phyloP scores from a whole-genome alignment of 495 filamentous ascomycete genomes.

The Penicillium steckii region DNA sequence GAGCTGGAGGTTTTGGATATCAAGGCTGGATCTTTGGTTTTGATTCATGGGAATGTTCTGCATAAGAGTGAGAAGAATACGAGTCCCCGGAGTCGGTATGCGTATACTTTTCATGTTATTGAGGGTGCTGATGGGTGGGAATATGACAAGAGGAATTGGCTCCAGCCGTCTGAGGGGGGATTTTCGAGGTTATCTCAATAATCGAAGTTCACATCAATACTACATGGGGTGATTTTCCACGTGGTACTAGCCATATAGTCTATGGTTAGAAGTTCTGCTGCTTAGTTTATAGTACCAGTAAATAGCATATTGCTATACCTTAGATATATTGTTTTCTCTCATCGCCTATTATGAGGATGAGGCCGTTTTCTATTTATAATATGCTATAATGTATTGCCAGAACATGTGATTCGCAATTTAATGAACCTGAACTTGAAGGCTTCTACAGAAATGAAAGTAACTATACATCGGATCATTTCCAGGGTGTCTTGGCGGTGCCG shows the following conservation, averaged over 20 bases:
- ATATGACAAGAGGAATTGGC: conserved; percentile 90
- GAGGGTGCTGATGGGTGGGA: conserved; percentile 69
- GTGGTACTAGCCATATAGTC: no score
- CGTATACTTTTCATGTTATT: conserved; percentile 97
- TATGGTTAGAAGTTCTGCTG: no score
- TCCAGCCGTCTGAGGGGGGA: conserved; percentile 77
- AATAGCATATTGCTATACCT: no score
- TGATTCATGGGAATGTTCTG: conserved; percentile 95
- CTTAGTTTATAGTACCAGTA: no score
- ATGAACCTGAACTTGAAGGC: not conserved
- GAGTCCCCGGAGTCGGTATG: conserved; percentile 81
- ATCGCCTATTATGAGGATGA: no score
- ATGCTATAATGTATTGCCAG: no score
- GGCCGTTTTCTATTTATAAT: no score
- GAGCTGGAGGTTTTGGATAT: conserved; percentile 73
- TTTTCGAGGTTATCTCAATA: conserved; percentile 64
- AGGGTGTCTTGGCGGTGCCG: not conserved
- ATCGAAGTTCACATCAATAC: not conserved
- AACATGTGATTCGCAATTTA: no score
- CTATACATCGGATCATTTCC: not conserved
- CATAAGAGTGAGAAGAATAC: conserved; percentile 94
- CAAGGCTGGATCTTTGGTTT: conserved; percentile 81
- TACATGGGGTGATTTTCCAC: no score
- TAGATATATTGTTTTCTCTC: no score
- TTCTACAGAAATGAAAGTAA: no score